Base-by-base conservation (phyloP, 768 basidiomycete genomes). In the Lactarius hatsudake region DNA sequence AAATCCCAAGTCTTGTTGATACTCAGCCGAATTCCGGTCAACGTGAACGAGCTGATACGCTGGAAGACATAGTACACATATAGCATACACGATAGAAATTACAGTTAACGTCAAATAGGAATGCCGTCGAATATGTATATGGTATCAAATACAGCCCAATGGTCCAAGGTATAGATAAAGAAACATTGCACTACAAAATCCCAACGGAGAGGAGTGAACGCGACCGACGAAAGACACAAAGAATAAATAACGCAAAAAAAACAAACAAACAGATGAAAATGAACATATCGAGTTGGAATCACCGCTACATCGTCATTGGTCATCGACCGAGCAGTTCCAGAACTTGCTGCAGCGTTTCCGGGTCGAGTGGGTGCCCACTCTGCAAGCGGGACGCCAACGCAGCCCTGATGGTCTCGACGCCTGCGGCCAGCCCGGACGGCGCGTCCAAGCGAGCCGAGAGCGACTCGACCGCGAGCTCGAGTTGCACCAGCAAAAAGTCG, bases 401-500 rank as follows among this genome's bases (percentile, higher is more conserved):
- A n/a, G 57, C 38, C 40, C 26, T 63, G 57, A 67, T 67, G 18
- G 57, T 56, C 23, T 59, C 66, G 18, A 67, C n/a, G 1, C 28
- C 48, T 9, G 59, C 51, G 42, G 60, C 45, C 1, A 36, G 40
- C 13, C n/a, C 53, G 8, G 60, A 54, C n/a, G 62, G 55, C 45
- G 28, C 59, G 12, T 26, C 40, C 58, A 60, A 69, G 15, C 67
- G 64, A 36, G 54, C 60, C 40, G 65, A 38, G 23, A 71, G 48
- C 17, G 57, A 53, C n/a, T 69, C 58, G 3, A 36, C 58, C 30
- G 90, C 84, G 73, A 95, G 94, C 74, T 92, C 88, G 62, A 95
- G 87, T 53, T 95, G 82, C 9, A 85, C 78, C 36, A 89, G 81
- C 61, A 96, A 74, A 15, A 88, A 91, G 71, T 94, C 90, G 38